These are phyloP conservation scores for Aureobasidium sp. DNA, from an alignment of 2,329 filamentous ascomycete genomes.

Conservation along the genomic window DNA sequence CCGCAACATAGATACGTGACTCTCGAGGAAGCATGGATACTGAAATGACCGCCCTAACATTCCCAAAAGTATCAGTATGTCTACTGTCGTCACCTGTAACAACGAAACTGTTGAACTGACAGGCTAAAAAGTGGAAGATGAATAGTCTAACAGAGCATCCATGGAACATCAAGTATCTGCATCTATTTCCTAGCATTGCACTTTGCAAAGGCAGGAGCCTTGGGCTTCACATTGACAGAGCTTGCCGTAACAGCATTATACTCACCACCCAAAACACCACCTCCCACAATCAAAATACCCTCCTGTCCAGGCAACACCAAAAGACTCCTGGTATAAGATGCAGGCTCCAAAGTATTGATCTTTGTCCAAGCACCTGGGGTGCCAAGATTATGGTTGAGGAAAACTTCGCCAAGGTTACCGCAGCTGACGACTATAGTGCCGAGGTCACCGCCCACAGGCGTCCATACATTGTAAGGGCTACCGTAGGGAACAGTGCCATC, in stretches of 20 bases:
- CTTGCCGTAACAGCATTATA: slow-evolving; percentile 21
- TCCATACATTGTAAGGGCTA: slow-evolving; percentile 48
- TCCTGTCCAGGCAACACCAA: slow-evolving; percentile 35
- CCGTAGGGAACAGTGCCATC: slow-evolving; percentile 39
- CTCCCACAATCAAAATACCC: slow-evolving; percentile 36
- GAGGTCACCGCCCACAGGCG: slow-evolving; percentile 35
- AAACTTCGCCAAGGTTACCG: slow-evolving; percentile 35
- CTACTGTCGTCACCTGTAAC: no score
- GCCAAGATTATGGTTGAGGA: slow-evolving; percentile 40
- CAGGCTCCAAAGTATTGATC: slow-evolving; percentile 32
- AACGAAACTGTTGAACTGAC: no score
- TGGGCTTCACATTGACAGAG: slow-evolving; percentile 11
- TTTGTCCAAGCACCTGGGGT: slow-evolving; percentile 38
- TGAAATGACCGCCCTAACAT: no score
- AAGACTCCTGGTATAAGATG: slow-evolving; percentile 41
- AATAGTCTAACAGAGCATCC: no score
- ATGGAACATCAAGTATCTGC: no score
- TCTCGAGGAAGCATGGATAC: no score
- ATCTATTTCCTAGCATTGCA: not conserved
- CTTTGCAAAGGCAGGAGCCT: slow-evolving; percentile 1
- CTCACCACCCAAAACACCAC: slow-evolving; percentile 26
- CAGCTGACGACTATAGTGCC: slow-evolving; percentile 44
- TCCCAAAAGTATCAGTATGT: no score
- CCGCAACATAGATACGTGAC: no score
- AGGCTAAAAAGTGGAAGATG: no score